Evolutionary conservation across 208 protist species (phyloP).

Genomic region (Leishmania lainsoni): DNA sequence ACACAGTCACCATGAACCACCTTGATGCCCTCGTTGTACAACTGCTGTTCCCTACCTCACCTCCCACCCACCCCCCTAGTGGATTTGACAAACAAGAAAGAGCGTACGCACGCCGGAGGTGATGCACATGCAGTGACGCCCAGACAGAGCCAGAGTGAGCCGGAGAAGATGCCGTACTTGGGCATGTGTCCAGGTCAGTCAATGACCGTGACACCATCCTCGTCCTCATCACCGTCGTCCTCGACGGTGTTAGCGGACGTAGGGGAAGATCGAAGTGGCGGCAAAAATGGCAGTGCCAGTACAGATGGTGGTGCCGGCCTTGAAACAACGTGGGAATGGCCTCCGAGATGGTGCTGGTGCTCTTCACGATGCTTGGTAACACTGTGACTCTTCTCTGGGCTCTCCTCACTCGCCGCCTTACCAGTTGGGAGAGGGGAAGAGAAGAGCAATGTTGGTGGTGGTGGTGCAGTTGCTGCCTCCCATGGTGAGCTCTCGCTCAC

Average conservation of each 20-base stretch:
- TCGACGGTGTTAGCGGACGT: neutral
- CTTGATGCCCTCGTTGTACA: neutral
- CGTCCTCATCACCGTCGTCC: neutral
- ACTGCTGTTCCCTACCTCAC: neutral
- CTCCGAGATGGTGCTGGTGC: neutral
- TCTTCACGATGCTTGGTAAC: neutral
- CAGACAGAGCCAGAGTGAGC: neutral
- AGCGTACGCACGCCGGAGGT: neutral
- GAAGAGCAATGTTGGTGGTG: neutral
- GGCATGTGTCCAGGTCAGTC: neutral
- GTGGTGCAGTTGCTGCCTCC: neutral
- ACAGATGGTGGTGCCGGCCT: neutral
- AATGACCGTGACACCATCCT: slow-evolving; percentile 6
- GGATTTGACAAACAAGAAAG: neutral
- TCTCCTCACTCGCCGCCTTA: neutral
- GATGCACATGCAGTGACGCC: neutral
- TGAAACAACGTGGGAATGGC: neutral
- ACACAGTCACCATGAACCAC: neutral
- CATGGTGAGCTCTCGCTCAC: neutral
- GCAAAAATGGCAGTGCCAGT: neutral
- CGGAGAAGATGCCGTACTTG: neutral
- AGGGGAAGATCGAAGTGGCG: neutral
- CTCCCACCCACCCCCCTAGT: neutral
- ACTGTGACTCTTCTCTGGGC: neutral
- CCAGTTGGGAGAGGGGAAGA: neutral